Conservation (phyloP, 345 rosid species). For the Populus ilicifolia region DNA sequence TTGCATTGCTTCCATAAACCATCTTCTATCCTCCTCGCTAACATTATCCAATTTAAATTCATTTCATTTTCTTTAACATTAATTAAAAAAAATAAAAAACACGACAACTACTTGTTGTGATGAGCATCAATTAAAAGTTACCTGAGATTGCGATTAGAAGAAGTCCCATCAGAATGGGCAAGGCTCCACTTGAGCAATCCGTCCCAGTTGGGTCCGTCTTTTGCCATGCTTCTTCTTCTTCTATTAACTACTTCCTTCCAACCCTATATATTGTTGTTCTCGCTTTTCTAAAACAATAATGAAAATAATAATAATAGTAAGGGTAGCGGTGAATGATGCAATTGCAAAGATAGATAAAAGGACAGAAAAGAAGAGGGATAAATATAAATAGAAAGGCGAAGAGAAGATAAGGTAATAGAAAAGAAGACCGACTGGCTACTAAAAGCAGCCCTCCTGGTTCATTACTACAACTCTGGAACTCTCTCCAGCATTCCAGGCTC, state of each 20-base stretch:
- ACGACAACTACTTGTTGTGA: not conserved
- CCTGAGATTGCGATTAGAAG: conserved; percentile 55
- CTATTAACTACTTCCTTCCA: not conserved
- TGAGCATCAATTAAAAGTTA: conserved; percentile 4
- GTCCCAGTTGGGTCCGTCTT: conserved; percentile 83
- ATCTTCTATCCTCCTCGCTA: conserved; percentile 81
- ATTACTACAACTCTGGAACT: not conserved
- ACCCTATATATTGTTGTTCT: not conserved
- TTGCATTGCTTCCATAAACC: conserved; percentile 99
- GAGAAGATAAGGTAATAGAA: not conserved
- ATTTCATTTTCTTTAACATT: not conserved
- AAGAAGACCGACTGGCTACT: no score
- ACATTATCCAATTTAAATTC: not conserved
- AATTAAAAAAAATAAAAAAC: not conserved
- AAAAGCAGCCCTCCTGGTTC: no score
- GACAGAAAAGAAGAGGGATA: not conserved
- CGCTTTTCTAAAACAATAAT: not conserved
- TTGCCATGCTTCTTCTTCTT: conserved; percentile 40
- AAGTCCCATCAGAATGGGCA: conserved; percentile 77
- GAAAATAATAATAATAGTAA: no score
- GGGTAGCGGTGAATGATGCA: not conserved
- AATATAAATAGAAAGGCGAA: no score
- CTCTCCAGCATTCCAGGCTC: not conserved
- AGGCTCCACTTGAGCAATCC: conserved; percentile 95
- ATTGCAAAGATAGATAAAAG: not conserved